Evolutionary conservation across 202 grass and related monocot genomes (phyloP).

Genomic region (Saccharum hybrid): DNA sequence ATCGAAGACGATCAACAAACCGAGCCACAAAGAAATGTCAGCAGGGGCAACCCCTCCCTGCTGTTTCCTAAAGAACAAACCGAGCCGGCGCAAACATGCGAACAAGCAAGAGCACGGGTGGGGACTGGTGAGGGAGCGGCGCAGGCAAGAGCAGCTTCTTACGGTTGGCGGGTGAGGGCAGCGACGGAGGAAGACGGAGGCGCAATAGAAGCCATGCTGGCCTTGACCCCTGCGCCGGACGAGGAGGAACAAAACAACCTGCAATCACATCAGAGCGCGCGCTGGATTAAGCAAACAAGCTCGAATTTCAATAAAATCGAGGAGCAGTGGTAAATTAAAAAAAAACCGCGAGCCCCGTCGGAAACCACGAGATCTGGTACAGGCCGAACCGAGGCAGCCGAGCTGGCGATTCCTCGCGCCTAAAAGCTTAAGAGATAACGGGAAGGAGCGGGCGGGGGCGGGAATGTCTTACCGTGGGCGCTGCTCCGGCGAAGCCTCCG

Average conservation of each 20-base stretch:
- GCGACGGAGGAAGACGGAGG: conserved; percentile 49
- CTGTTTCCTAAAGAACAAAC: neutral
- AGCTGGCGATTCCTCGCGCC: neutral
- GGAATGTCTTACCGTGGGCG: conserved; percentile 45
- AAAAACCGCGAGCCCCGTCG: neutral
- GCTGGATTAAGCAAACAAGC: neutral
- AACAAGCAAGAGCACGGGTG: neutral
- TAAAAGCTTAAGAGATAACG: neutral
- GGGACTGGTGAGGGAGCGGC: too few species aligned
- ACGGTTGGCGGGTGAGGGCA: conserved; percentile 46
- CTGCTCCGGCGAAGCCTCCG: conserved; percentile 41
- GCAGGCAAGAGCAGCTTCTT: conserved; percentile 29
- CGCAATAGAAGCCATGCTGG: conserved; percentile 55
- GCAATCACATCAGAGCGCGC: conserved; percentile 12
- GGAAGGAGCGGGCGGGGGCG: neutral
- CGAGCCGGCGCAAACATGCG: neutral
- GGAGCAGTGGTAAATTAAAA: neutral
- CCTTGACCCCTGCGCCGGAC: neutral
- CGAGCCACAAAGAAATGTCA: too few species aligned
- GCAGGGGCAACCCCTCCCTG: neutral
- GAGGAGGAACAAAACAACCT: conserved; percentile 25
- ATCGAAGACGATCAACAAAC: too few species aligned
- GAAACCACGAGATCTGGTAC: conserved; percentile 15
- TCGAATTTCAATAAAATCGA: neutral
- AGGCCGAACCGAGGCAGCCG: neutral